These are phyloP conservation scores for Aspergillus spinulosporus DNA, from an alignment of 2,329 filamentous ascomycete genomes.

Conservation along the genomic window DNA sequence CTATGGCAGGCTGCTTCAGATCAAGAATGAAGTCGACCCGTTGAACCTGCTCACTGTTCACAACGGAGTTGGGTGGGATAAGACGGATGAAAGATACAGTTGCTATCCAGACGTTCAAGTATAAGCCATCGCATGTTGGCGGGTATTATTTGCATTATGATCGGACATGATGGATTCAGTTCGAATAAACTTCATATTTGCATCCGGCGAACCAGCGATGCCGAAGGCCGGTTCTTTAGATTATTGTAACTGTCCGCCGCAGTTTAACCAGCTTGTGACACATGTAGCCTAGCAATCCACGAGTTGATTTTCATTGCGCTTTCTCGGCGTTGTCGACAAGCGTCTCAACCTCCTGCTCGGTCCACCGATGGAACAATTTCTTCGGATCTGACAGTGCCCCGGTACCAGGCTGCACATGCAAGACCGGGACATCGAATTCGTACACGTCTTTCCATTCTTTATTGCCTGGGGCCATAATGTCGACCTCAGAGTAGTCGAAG, in stretches of 20 bases:
- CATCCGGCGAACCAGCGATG: background rate
- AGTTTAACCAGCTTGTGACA: background rate
- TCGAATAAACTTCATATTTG: background rate
- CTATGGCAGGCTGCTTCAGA: constrained; percentile 17
- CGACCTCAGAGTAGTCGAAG: constrained; percentile 59
- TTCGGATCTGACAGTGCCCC: constrained; percentile 54
- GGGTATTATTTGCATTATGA: background rate
- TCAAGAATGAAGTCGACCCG: constrained; percentile 20
- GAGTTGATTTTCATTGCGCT: constrained; percentile 1
- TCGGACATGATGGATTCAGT: background rate
- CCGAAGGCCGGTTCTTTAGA: constrained; percentile 1
- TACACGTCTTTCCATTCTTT: constrained; percentile 61
- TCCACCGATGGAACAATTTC: constrained; percentile 65
- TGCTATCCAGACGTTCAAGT: constrained; percentile 19
- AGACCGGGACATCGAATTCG: constrained; percentile 65
- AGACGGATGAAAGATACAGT: constrained; percentile 12
- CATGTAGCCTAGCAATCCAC: background rate
- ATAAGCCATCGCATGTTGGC: background rate
- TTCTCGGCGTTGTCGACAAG: constrained; percentile 53
- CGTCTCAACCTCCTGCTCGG: constrained; percentile 56
- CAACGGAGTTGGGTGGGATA: constrained; percentile 19
- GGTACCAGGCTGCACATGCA: constrained; percentile 58
- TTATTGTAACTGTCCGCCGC: background rate
- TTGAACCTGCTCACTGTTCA: constrained; percentile 18
- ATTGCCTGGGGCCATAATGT: constrained; percentile 58